Conservation (phyloP, 129 eudicot genomes). For the Smallanthus sonchifolius region DNA sequence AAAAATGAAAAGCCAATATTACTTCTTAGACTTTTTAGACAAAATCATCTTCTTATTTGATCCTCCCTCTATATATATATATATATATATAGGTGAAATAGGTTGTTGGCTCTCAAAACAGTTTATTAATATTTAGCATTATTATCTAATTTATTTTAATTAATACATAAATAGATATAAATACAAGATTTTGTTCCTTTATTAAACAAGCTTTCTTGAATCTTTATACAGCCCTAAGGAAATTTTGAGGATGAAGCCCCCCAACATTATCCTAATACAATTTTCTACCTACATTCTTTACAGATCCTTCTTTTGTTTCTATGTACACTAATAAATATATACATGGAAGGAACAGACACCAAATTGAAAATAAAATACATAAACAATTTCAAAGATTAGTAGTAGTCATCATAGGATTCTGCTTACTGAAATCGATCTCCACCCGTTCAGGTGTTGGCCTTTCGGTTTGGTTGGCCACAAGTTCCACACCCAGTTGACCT, state of each 20-base stretch:
- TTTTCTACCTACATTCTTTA: slow-evolving; percentile 25
- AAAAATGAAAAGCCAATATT: too few species aligned
- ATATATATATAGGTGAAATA: too few species aligned
- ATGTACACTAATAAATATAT: slow-evolving; percentile 25
- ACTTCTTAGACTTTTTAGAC: too few species aligned
- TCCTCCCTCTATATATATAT: too few species aligned
- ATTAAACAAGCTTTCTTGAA: too few species aligned
- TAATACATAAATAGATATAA: too few species aligned
- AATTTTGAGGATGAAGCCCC: background rate
- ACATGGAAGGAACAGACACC: slow-evolving; percentile 28
- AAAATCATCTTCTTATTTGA: too few species aligned
- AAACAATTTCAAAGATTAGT: slow-evolving; percentile 24
- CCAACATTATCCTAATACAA: slow-evolving; percentile 16
- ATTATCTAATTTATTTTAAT: too few species aligned
- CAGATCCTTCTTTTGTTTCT: slow-evolving; percentile 30
- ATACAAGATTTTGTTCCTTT: too few species aligned
- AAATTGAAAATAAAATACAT: slow-evolving; percentile 20
- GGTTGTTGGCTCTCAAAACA: too few species aligned
- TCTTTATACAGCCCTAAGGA: slow-evolving; percentile 9
- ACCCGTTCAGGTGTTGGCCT: slow-evolving; percentile 65
- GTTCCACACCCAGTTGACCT: slow-evolving; percentile 83
- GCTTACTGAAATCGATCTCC: slow-evolving; percentile 64
- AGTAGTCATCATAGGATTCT: slow-evolving; percentile 1
- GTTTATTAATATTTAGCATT: too few species aligned
- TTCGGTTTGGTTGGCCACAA: slow-evolving; percentile 55